These are phyloP conservation scores for Neonectria sp. DNA, from an alignment of 2,329 filamentous ascomycete species.

Conservation along the genomic window DNA sequence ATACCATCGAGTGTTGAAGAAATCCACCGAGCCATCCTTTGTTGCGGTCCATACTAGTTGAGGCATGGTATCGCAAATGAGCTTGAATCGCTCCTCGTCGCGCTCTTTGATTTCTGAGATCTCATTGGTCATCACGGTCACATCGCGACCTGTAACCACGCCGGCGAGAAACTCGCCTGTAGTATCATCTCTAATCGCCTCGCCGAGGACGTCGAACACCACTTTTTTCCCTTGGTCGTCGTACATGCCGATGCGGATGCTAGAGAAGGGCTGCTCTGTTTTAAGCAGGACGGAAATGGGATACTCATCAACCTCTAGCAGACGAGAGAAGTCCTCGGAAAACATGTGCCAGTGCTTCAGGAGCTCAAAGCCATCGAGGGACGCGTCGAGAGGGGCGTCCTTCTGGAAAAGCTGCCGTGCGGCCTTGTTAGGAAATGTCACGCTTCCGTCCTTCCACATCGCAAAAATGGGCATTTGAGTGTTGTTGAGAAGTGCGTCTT, in stretches of 20 bases:
- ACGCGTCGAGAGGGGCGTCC: slow-evolving; percentile 57
- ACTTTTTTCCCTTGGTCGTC: slow-evolving; percentile 66
- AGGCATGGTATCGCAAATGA: slow-evolving; percentile 82
- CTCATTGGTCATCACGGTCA: slow-evolving; percentile 78
- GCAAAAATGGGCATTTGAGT: slow-evolving; percentile 82
- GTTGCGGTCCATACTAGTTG: slow-evolving; percentile 82
- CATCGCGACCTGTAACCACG: slow-evolving; percentile 79
- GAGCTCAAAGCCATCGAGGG: slow-evolving; percentile 68
- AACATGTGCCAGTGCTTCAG: slow-evolving; percentile 74
- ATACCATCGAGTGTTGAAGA: slow-evolving; percentile 85
- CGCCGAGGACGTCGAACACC: slow-evolving; percentile 77
- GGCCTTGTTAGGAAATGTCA: slow-evolving; percentile 81
- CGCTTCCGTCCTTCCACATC: slow-evolving; percentile 86
- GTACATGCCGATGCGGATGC: slow-evolving; percentile 75
- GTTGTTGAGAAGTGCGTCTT: slow-evolving; percentile 83
- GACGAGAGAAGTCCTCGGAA: slow-evolving; percentile 75
- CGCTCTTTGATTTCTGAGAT: slow-evolving; percentile 79
- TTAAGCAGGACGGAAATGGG: slow-evolving; percentile 77
- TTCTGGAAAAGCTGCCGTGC: slow-evolving; percentile 67
- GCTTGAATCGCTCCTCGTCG: slow-evolving; percentile 81
- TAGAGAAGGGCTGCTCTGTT: slow-evolving; percentile 72
- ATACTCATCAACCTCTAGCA: slow-evolving; percentile 72
- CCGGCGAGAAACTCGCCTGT: slow-evolving; percentile 82
- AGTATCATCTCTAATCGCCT: slow-evolving; percentile 75
- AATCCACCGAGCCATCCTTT: slow-evolving; percentile 77